Evolutionary conservation across 169 alveolate species (phyloP), one percentile per base, ranked within the genome.

Genomic region (Besnoitia besnoiti): DNA sequence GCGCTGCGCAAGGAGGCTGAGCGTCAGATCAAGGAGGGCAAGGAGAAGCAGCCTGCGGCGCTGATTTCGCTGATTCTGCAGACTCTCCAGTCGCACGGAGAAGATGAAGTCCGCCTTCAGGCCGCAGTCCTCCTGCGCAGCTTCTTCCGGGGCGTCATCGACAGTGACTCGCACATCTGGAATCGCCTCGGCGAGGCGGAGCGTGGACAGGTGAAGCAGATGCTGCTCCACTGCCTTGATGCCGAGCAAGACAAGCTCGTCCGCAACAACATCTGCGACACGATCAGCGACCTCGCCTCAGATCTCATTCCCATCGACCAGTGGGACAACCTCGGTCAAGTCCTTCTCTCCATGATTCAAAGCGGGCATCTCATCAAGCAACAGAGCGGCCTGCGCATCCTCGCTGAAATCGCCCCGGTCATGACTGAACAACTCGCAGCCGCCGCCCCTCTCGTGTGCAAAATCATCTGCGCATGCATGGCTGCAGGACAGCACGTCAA

Each of bases 191-290:
- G 77, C 24, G 59, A 35, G 7, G 33, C 30, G 55, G 51, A 59
- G n/a, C 46, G 55, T 35, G 33, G 30, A 24, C 40, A 49, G 21
- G 80, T 85, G 40, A 49, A 85, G 55, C 46, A n/a, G 80, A 51
- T 44, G 7, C 79, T 89, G 85, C 51, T 89, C 37, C 80, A 16
- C 37, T 62, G 73, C 35, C 40, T 89, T 40, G 77, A 89, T 30
- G 21, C 44, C n/a, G 92, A 89, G 37, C 30, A 73, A 33, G 62
- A 73, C 85, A 67, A 59, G 75, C 50, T 42, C 37, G 88, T 77
- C 37, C 85, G 92, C 44, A 89, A 55, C 88, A 89, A 89, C 51
- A 49, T 89, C 50, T 89, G 92, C 88, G 62, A 62, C 77, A 77
- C 92, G 12, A 67, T 73, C 35, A 73, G 85, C 50, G 92, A 89